Percentiles rank a stretch among this genome's conserved stretches.
Conservation (phyloP, 2,329 filamentous ascomycete species). For the Arthrobotrys megalospora region DNA sequence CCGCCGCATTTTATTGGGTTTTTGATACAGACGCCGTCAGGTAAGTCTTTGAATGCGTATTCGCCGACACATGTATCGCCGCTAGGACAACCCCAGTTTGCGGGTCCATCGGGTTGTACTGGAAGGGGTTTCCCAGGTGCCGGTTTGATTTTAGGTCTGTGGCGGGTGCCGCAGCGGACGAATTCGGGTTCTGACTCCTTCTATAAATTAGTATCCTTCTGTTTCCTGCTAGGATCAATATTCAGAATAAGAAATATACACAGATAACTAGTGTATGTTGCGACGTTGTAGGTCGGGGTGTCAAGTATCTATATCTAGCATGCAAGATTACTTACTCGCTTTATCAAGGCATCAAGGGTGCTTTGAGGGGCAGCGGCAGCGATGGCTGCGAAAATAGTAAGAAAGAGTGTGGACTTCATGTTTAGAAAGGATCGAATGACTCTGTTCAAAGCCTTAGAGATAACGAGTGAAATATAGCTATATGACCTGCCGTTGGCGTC, state of each 20-base stretch:
- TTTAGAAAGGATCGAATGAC: not conserved
- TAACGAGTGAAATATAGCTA: too few relatives aligned
- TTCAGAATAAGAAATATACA: not conserved
- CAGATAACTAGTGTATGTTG: too few relatives aligned
- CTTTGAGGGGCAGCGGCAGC: conserved; percentile 5
- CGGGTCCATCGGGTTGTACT: not conserved
- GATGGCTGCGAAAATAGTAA: conserved; percentile 4
- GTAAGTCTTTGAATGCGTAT: not conserved
- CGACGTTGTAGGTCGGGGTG: not conserved
- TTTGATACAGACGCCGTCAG: not conserved
- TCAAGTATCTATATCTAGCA: not conserved
- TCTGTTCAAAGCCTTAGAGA: too few relatives aligned
- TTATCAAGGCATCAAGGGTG: not conserved
- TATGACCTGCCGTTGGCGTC: too few relatives aligned
- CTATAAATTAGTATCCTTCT: not conserved
- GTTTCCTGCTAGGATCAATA: too few relatives aligned
- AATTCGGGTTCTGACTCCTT: not conserved
- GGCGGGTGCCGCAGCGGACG: too few relatives aligned
- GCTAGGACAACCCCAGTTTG: not conserved
- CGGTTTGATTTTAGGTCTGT: too few relatives aligned
- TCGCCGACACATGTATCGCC: not conserved
- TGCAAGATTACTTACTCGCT: not conserved
- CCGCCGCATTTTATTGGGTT: not conserved
- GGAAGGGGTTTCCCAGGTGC: too few relatives aligned
- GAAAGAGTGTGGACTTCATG: conserved; percentile 13